Evolutionary conservation across 495 filamentous ascomycete species (phyloP).

Genomic region (Massariosphaeria phaeospora): DNA sequence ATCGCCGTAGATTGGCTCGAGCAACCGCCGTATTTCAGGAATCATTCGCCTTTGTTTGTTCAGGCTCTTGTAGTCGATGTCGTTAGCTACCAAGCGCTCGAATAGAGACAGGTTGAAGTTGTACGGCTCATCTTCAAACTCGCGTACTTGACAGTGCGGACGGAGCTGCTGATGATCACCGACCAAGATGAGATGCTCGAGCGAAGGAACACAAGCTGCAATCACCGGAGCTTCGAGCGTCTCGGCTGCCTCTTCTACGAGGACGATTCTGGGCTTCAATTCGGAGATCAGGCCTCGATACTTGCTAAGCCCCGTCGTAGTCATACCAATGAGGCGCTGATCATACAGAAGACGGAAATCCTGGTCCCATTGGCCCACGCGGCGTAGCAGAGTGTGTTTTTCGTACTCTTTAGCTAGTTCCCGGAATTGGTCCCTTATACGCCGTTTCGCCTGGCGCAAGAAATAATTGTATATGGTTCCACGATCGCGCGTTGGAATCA

Average conservation of each 20-base stretch:
- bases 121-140: conserved; percentile 54
- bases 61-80: conserved; percentile 58
- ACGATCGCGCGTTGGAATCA: conserved; percentile 49
- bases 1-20: conserved; percentile 63
- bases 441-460: conserved; percentile 44
- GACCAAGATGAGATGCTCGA: conserved; percentile 71
- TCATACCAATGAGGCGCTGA: conserved; percentile 65
- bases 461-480: conserved; percentile 58
- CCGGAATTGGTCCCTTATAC: conserved; percentile 45
- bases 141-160: conserved; percentile 53
- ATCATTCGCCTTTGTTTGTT: conserved; percentile 66
- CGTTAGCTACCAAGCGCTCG: conserved; percentile 69
- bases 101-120: conserved; percentile 66
- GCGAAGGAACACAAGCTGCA: conserved; percentile 58
- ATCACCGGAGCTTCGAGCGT: conserved; percentile 62
- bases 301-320: conserved; percentile 82
- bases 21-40: conserved; percentile 60
- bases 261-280: conserved; percentile 58
- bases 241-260: conserved; percentile 77
- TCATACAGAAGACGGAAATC: conserved; percentile 48
- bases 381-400: conserved; percentile 39
- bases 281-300: conserved; percentile 70
- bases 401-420: conserved; percentile 44
- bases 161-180: conserved; percentile 73
- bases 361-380: conserved; percentile 55